phyloP scores from a whole-genome alignment of 768 basidiomycete genomes.

The Collybia mongolica region DNA sequence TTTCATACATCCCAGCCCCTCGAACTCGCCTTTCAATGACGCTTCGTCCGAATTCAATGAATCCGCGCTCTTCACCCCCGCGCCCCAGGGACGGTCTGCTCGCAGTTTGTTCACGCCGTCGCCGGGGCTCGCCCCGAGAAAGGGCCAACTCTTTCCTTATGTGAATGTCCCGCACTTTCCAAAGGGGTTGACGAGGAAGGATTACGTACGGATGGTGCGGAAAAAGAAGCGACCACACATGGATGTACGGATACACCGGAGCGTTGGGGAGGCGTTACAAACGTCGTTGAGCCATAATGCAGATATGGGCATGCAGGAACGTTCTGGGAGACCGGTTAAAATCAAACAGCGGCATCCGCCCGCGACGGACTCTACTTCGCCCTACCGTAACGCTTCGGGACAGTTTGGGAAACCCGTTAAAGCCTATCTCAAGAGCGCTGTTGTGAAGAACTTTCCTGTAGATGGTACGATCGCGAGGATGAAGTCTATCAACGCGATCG shows the following conservation, averaged over 20 bases:
- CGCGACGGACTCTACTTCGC: neutral
- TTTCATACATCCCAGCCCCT: too few species aligned
- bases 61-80: constrained; percentile 4
- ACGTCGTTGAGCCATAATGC: constrained; percentile 13
- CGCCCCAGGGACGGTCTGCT: constrained; percentile 10
- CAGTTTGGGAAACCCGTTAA: too few species aligned
- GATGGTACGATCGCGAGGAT: too few species aligned
- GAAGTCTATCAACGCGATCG: neutral
- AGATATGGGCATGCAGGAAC: neutral
- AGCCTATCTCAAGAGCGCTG: too few species aligned
- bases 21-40: neutral
- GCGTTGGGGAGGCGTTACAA: constrained; percentile 13
- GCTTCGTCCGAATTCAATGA: constrained; percentile 1
- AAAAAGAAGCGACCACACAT: neutral
- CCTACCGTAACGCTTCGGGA: neutral
- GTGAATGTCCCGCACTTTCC: constrained; percentile 23
- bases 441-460: too few species aligned
- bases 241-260: constrained; percentile 4
- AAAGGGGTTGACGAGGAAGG: constrained; percentile 1
- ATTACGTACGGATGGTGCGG: constrained; percentile 13
- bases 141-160: constrained; percentile 16
- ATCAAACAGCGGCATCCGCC: too few species aligned
- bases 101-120: constrained; percentile 1
- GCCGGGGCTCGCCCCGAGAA: neutral
- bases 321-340: too few species aligned